These are phyloP conservation scores for Naganishia sp. DNA, from an alignment of 1,284 basidiomycete genomes.

Conservation along the genomic window DNA sequence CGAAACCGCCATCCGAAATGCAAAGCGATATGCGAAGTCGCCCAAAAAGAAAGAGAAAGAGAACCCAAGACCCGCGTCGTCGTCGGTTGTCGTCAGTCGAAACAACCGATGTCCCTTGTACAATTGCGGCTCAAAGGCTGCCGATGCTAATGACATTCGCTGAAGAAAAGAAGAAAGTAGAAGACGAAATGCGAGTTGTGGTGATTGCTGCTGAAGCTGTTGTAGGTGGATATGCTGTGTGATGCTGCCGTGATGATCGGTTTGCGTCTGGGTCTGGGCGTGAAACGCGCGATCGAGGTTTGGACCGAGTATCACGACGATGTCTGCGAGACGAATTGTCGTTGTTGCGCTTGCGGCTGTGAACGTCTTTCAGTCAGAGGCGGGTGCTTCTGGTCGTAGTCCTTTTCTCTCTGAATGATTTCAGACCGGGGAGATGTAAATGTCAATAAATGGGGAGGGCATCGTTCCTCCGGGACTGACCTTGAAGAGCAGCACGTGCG, in stretches of 20 bases:
- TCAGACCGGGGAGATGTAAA: too few species aligned
- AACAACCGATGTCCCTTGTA: conserved; percentile 3
- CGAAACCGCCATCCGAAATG: too few species aligned
- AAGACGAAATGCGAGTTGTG: conserved; percentile 1
- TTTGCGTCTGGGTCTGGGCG: not conserved
- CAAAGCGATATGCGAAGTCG: too few species aligned
- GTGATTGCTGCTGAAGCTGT: not conserved
- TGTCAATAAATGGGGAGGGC: too few species aligned
- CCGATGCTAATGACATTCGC: not conserved
- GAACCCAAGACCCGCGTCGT: conserved; percentile 2
- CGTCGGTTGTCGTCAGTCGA: not conserved
- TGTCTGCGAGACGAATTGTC: not conserved
- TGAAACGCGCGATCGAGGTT: not conserved
- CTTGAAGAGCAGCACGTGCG: conserved; percentile 35
- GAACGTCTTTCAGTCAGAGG: conserved; percentile 32
- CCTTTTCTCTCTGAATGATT: conserved; percentile 31
- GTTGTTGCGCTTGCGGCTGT: conserved; percentile 19
- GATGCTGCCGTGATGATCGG: not conserved
- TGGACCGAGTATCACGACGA: not conserved
- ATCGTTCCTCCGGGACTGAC: conserved; percentile 8
- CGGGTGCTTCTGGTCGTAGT: conserved; percentile 36
- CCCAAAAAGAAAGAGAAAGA: not conserved
- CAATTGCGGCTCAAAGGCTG: not conserved
- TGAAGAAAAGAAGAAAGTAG: not conserved
- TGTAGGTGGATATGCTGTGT: not conserved